phyloP scores from a whole-genome alignment of 352 stramenopile species.

The Globisporangium rhizosaccharum region DNA sequence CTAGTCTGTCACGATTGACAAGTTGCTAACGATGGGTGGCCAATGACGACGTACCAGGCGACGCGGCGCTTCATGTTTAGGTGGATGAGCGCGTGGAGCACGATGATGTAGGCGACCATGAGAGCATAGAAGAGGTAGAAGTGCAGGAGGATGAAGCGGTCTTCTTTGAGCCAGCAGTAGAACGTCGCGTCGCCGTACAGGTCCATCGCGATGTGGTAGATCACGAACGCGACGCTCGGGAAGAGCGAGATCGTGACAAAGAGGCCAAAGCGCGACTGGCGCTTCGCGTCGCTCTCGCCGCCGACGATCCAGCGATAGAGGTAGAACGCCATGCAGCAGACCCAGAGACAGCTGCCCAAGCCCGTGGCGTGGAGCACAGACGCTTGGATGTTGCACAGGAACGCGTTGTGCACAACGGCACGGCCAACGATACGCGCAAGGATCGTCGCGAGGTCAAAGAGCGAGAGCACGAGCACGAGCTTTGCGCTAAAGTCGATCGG shows the following conservation, averaged over 20 bases:
- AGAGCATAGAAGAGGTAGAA: conserved; percentile 73
- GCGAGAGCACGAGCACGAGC: conserved; percentile 62
- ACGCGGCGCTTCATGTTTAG: conserved; percentile 62
- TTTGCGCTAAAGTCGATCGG: conserved; percentile 64
- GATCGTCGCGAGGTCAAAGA: conserved; percentile 61
- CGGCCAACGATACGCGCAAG: conserved; percentile 52
- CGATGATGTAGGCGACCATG: conserved; percentile 69
- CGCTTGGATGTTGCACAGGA: conserved; percentile 52
- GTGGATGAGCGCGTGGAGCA: conserved; percentile 57
- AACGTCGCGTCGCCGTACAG: conserved; percentile 76
- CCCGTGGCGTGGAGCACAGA: conserved; percentile 46
- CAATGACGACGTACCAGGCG: conserved; percentile 22
- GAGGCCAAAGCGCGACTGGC: conserved; percentile 43
- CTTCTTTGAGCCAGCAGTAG: conserved; percentile 76
- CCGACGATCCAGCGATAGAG: conserved; percentile 77
- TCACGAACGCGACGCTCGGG: conserved; percentile 36
- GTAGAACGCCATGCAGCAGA: conserved; percentile 77
- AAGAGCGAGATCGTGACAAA: conserved; percentile 55
- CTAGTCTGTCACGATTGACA: background rate
- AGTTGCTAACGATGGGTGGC: background rate
- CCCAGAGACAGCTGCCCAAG: conserved; percentile 63
- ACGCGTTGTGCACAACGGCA: conserved; percentile 28
- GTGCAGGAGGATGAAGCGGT: conserved; percentile 61
- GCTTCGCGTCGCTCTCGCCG: conserved; percentile 62
- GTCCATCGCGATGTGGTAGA: conserved; percentile 58